phyloP scores from a whole-genome alignment of 2,329 filamentous ascomycete species.

The Ophiocordyceps camponoti-rufipedis region DNA sequence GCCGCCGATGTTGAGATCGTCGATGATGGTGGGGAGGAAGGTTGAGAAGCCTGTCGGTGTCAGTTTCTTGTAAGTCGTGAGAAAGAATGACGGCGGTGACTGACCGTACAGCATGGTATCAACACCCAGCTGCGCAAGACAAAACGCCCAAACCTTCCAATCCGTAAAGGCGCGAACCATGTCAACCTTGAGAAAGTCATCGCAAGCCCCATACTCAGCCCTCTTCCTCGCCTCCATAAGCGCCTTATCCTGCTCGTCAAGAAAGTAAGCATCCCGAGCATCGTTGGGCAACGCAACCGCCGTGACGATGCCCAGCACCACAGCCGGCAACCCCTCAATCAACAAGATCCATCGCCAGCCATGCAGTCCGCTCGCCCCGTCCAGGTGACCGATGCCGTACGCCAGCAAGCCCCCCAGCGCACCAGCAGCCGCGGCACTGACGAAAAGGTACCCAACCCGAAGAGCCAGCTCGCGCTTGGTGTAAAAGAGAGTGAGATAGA shows the following conservation, averaged over 20 bases:
- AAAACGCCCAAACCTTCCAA: conserved; percentile 61
- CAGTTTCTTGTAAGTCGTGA: background rate
- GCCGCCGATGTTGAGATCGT: conserved; percentile 32
- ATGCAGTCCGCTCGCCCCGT: conserved; percentile 41
- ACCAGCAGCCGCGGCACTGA: conserved; percentile 51
- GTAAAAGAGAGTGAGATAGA: conserved; percentile 63
- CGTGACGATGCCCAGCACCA: conserved; percentile 15
- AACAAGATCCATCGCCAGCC: conserved; percentile 61
- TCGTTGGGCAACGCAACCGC: conserved; percentile 19
- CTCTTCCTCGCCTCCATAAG: conserved; percentile 31
- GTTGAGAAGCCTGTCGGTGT: conserved; percentile 43
- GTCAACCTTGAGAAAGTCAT: conserved; percentile 35
- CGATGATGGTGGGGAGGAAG: conserved; percentile 64
- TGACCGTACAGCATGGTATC: conserved; percentile 57
- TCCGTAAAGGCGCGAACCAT: conserved; percentile 50
- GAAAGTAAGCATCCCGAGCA: conserved; percentile 36
- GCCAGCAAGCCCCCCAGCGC: conserved; percentile 56
- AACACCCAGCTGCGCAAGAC: conserved; percentile 49
- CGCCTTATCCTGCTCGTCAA: conserved; percentile 42
- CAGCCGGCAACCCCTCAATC: conserved; percentile 26
- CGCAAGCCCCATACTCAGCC: conserved; percentile 27
- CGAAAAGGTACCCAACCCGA: conserved; percentile 56
- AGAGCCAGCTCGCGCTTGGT: conserved; percentile 54
- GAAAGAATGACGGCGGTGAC: conserved; percentile 1
- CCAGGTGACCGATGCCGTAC: conserved; percentile 56